Evolutionary conservation across 805 yeast species (phyloP).

Genomic region (Yarrowia sp.): DNA sequence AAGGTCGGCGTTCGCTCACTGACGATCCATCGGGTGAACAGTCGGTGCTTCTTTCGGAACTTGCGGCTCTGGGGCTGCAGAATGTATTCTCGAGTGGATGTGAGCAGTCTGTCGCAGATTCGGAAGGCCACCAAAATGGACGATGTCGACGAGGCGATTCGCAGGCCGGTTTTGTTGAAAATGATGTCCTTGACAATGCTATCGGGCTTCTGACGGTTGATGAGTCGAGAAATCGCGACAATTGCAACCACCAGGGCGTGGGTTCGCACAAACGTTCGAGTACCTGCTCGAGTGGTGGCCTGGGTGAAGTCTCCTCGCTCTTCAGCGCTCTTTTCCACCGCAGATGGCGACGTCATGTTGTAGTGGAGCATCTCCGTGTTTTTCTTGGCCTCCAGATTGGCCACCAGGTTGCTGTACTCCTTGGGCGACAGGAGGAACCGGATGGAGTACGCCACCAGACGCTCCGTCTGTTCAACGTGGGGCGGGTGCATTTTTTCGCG

Average conservation of each 20-base stretch:
- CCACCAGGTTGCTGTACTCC: conserved; percentile 31
- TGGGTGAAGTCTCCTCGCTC: conserved; percentile 29
- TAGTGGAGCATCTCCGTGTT: conserved; percentile 21
- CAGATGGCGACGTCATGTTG: conserved; percentile 20
- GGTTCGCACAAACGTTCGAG: conserved; percentile 30
- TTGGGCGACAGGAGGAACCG: conserved; percentile 34
- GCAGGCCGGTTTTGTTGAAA: conserved; percentile 16
- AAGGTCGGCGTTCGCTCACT: conserved; percentile 28
- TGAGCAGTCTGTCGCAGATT: conserved; percentile 3
- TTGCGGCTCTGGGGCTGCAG: conserved; percentile 26
- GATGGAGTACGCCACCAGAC: conserved; percentile 30
- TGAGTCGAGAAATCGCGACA: conserved; percentile 13
- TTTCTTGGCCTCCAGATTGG: conserved; percentile 21
- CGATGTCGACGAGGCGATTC: conserved; percentile 6
- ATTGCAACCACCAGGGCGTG: conserved; percentile 32
- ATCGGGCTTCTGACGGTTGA: conserved; percentile 20
- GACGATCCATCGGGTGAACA: conserved; percentile 24
- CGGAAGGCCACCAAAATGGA: conserved; percentile 22
- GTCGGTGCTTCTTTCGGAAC: conserved; percentile 23
- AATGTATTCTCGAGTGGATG: conserved; percentile 6
- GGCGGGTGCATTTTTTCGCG: conserved; percentile 20
- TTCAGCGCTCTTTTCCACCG: conserved; percentile 27
- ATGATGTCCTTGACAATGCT: conserved; percentile 10
- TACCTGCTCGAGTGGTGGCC: conserved; percentile 26
- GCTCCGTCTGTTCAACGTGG: conserved; percentile 19